These are phyloP conservation scores for Sugiyamaella mastotermitis DNA, from an alignment of 805 yeast species.

Conservation along the genomic window DNA sequence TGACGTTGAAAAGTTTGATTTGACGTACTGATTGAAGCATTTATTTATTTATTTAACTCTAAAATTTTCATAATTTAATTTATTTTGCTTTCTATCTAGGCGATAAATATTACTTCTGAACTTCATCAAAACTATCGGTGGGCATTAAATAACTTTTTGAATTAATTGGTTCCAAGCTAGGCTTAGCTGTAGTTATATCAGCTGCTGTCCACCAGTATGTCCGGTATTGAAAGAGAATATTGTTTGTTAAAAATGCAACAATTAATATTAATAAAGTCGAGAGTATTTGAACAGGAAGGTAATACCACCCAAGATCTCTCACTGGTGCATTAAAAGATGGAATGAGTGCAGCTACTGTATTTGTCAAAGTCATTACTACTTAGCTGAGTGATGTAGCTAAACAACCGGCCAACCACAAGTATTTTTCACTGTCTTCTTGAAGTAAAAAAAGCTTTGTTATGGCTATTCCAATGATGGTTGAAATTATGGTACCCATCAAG, in stretches of 20 bases:
- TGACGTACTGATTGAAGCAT: too few species aligned
- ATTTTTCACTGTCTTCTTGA: conserved; percentile 36
- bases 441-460: conserved; percentile 49
- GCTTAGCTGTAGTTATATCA: too few species aligned
- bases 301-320: conserved; percentile 58
- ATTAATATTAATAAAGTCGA: conserved; percentile 42
- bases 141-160: too few species aligned
- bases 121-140: too few species aligned
- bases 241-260: conserved; percentile 50
- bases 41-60: too few species aligned
- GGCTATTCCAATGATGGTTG: conserved; percentile 49
- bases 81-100: too few species aligned
- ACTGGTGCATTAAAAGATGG: conserved; percentile 45
- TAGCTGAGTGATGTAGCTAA: conserved; percentile 50
- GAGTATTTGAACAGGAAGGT: conserved; percentile 48
- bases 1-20: too few species aligned
- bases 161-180: too few species aligned
- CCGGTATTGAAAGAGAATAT: conserved; percentile 49
- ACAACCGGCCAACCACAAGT: conserved; percentile 55
- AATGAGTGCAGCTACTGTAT: conserved; percentile 53
- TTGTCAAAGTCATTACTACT: conserved; percentile 46
- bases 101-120: too few species aligned
- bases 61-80: too few species aligned
- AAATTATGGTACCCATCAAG: conserved; percentile 48
- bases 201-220: conserved; percentile 61